phyloP scores from a whole-genome alignment of 306 rosid genomes.

The Castanopsis chinensis region DNA sequence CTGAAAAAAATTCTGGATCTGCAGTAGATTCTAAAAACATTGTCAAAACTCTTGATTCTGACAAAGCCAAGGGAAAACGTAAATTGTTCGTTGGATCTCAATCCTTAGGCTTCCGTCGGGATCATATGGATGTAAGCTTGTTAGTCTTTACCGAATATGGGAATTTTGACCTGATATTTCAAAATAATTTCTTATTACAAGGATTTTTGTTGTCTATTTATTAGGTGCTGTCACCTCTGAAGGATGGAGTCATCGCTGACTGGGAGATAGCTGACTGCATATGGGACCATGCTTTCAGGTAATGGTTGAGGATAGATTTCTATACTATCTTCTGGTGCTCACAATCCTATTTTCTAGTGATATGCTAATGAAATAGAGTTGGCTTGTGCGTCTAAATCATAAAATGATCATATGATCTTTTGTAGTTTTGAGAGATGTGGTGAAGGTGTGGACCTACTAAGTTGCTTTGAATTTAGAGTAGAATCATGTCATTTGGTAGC shows the following conservation, averaged over 20 bases:
- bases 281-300: constrained; percentile 99
- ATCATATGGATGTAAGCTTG: constrained; percentile 78
- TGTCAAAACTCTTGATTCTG: constrained; percentile 54
- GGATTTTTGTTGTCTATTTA: constrained; percentile 1
- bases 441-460: background rate
- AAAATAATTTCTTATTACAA: background rate
- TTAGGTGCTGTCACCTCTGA: constrained; percentile 80
- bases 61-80: constrained; percentile 75
- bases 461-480: background rate
- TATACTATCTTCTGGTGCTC: background rate
- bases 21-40: constrained; percentile 55
- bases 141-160: background rate
- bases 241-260: constrained; percentile 90
- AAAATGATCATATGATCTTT: background rate
- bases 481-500: no score
- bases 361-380: background rate
- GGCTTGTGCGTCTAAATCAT: background rate
- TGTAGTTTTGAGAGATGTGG: background rate
- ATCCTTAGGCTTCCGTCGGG: constrained; percentile 89
- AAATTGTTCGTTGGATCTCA: constrained; percentile 88
- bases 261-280: constrained; percentile 97
- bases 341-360: background rate
- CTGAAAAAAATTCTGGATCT: constrained; percentile 65
- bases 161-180: background rate
- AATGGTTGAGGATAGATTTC: constrained; percentile 17